These are phyloP conservation scores for Chrysosporium queenslandicum DNA, from an alignment of 2,329 filamentous ascomycete species.

Conservation along the genomic window DNA sequence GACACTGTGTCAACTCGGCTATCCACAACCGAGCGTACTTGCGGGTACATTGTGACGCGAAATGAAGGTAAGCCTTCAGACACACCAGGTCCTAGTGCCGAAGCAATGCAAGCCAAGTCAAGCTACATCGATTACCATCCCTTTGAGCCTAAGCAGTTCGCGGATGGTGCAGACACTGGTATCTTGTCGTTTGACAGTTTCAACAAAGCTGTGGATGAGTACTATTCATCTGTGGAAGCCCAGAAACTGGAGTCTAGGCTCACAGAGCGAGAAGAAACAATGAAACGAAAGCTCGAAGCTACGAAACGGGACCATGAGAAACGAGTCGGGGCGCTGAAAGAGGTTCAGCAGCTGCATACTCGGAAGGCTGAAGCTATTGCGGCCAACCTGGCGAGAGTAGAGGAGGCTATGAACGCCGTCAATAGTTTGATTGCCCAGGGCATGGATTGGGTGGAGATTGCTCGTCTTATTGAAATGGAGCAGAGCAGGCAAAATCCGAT, in stretches of 20 bases:
- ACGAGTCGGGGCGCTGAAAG: slow-evolving; percentile 71
- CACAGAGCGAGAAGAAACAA: slow-evolving; percentile 68
- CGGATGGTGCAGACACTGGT: slow-evolving; percentile 52
- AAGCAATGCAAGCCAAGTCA: slow-evolving; percentile 4
- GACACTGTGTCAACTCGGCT: slow-evolving; percentile 59
- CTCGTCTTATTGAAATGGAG: slow-evolving; percentile 76
- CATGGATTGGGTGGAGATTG: slow-evolving; percentile 96
- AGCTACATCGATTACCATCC: slow-evolving; percentile 90
- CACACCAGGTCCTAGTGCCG: slow-evolving; percentile 33
- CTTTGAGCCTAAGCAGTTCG: slow-evolving; percentile 73
- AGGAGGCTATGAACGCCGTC: slow-evolving; percentile 85
- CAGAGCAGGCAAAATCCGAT: slow-evolving; percentile 72
- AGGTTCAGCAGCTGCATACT: slow-evolving; percentile 69
- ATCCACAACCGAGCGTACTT: slow-evolving; percentile 53
- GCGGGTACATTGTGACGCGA: slow-evolving; percentile 82
- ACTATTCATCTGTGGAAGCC: slow-evolving; percentile 92
- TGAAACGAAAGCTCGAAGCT: slow-evolving; percentile 75
- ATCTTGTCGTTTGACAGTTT: slow-evolving; percentile 73
- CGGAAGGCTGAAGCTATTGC: slow-evolving; percentile 85
- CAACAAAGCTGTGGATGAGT: slow-evolving; percentile 90
- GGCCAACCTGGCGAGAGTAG: slow-evolving; percentile 79
- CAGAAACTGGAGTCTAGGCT: slow-evolving; percentile 80
- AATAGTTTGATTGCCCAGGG: slow-evolving; percentile 85
- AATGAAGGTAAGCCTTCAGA: slow-evolving; percentile 30
- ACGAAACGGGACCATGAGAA: slow-evolving; percentile 74